Evolutionary conservation across 352 stramenopile species (phyloP).

Genomic region (Phytophthora lateralis): DNA sequence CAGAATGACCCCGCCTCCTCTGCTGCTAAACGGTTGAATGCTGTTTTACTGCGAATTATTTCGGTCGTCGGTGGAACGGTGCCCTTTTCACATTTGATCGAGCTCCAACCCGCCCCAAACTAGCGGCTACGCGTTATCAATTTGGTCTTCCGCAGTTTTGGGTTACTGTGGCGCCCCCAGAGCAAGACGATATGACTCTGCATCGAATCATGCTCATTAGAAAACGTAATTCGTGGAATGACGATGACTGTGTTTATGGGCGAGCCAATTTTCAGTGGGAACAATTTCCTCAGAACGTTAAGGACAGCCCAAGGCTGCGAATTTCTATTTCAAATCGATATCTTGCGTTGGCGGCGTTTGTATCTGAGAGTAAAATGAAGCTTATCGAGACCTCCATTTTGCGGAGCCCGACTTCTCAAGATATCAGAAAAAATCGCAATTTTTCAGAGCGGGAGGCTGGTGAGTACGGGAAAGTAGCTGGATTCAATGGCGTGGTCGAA

Average conservation of each 20-base stretch:
- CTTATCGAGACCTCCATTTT: constrained; percentile 4
- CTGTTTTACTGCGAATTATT: constrained; percentile 17
- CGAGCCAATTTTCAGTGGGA: neutral
- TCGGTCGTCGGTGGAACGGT: constrained; percentile 25
- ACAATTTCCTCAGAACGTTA: neutral
- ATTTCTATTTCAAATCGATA: constrained; percentile 13
- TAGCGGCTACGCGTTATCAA: constrained; percentile 21
- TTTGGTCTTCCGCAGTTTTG: constrained; percentile 30
- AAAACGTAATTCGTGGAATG: constrained; percentile 1
- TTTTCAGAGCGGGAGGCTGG: neutral
- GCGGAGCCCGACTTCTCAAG: neutral
- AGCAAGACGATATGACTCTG: constrained; percentile 28
- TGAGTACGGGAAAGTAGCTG: constrained; percentile 5
- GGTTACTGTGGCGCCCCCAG: constrained; percentile 25
- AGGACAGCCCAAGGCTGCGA: neutral
- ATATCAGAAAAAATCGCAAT: neutral
- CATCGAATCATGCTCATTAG: constrained; percentile 13
- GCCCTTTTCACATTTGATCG: constrained; percentile 37
- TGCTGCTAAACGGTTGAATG: constrained; percentile 19
- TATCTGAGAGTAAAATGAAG: constrained; percentile 11
- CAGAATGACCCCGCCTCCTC: constrained; percentile 4
- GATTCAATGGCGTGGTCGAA: constrained; percentile 4
- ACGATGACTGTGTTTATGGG: neutral
- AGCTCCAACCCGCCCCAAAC: constrained; percentile 16
- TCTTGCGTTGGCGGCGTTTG: constrained; percentile 10